Evolutionary conservation across 495 filamentous ascomycete genomes (phyloP), one percentile per base, ranked within the genome.

Genomic region (Aspergillus cavernicola): DNA sequence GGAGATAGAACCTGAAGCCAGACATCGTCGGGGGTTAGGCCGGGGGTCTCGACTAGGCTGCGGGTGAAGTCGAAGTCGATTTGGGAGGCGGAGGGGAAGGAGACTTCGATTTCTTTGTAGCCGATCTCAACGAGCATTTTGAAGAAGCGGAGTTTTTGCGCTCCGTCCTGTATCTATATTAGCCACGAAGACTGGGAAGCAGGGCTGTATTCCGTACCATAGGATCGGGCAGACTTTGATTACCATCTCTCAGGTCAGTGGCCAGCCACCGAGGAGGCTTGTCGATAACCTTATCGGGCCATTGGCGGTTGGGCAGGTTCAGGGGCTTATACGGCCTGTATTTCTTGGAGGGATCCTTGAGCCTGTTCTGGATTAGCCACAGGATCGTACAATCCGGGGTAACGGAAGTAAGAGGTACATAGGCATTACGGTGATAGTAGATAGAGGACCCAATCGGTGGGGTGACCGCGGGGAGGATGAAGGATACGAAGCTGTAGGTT

Each of bases 81-180:
- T 69, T 95, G 85, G 23, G 89, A 95, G 16, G 92, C 88, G 5
- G 92, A 95, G 29, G 93, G 93, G 72, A 96, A 97, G 1, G 91
- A 95, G 10, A 97, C 86, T 68, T 98, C 93, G 59, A 98, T 96
- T 71, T 98, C 93, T 70, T 97, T 97, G 78, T 97, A 97, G 55
- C 93, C 93, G 42, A 97, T 85, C 57, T 89, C 84, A 57, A 88
- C 83, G 28, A 98, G 81, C 90, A 96, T 96, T 70, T 88, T 81
- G 77, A 98, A 98, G 75, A 93, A 97, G 54, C 77, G 72, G 80
- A 83, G 93, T 80, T 98, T 98, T 75, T 97, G 90, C 33, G 95
- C 87, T 55, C 88, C 88, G 57, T 91, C 91, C 89, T 95, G 62
- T 10, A 36, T 6, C 8, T 9, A 13, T 7, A 19, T 47, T 24